Percentiles rank a stretch among this genome's conserved stretches.
These are phyloP conservation scores for Podaxis sp. DNA, from an alignment of 768 basidiomycete species.

Conservation along the genomic window DNA sequence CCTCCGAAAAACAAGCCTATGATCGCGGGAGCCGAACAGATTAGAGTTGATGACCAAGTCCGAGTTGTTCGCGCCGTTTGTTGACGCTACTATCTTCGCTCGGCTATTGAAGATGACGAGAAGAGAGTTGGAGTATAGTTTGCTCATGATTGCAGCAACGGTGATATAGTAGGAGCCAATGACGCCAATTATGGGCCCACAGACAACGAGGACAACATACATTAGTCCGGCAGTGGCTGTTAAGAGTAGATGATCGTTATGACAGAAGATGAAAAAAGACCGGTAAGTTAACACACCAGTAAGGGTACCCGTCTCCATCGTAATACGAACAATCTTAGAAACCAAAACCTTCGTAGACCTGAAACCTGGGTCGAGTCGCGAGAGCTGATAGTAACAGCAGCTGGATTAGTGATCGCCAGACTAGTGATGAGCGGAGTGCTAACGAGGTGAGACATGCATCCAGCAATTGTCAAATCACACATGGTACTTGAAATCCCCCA, in stretches of 20 bases:
- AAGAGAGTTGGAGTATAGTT: constrained; percentile 35
- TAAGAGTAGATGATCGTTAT: background rate
- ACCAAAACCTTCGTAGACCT: constrained; percentile 28
- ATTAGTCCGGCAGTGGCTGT: constrained; percentile 31
- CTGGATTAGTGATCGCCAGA: background rate
- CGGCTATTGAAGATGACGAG: constrained; percentile 34
- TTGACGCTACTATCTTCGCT: background rate
- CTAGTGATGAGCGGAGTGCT: constrained; percentile 1
- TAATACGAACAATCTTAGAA: constrained; percentile 30
- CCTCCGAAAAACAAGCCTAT: constrained; percentile 4
- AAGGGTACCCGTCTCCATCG: constrained; percentile 34
- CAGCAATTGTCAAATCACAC: constrained; percentile 32
- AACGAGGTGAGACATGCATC: constrained; percentile 31
- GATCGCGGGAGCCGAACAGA: background rate
- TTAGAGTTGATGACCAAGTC: constrained; percentile 19
- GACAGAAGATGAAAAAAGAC: background rate
- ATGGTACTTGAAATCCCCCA: constrained; percentile 33
- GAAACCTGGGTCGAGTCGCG: constrained; percentile 26
- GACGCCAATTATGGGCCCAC: constrained; percentile 25
- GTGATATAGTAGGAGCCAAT: constrained; percentile 31
- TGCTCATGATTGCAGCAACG: constrained; percentile 32
- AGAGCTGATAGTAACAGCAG: constrained; percentile 19
- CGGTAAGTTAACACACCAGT: constrained; percentile 23
- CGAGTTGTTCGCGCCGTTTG: background rate
- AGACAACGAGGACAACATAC: constrained; percentile 29